phyloP scores from a whole-genome alignment of 305 asterid genomes.

The Fraxinus floribunda region DNA sequence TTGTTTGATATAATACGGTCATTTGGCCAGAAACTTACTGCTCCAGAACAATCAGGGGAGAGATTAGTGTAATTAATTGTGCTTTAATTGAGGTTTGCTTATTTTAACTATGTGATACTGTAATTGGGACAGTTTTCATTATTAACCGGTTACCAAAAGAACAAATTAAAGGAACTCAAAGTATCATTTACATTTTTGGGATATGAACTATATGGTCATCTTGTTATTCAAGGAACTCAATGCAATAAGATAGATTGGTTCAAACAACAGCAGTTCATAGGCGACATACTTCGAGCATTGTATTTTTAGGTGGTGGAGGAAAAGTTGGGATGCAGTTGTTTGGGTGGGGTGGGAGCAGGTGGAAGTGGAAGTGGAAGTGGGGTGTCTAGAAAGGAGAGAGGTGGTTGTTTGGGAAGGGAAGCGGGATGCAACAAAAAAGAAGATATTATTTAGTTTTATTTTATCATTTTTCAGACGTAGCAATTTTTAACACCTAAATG shows the following conservation, averaged over 20 bases:
- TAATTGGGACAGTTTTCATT: neutral
- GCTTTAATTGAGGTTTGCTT: conserved; percentile 11
- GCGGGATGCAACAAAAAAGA: neutral
- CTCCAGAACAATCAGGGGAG: conserved; percentile 1
- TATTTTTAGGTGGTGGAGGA: neutral
- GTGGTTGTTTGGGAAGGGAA: neutral
- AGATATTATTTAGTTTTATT: neutral
- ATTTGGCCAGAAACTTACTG: conserved; percentile 5
- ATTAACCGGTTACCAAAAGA: neutral
- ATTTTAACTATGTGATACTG: neutral
- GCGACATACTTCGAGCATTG: neutral
- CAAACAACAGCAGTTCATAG: neutral
- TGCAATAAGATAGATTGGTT: neutral
- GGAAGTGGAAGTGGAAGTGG: neutral
- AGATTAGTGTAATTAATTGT: conserved; percentile 15
- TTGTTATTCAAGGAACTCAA: neutral
- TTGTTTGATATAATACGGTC: conserved; percentile 31
- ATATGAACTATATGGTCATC: neutral
- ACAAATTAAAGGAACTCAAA: neutral
- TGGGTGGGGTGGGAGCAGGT: neutral
- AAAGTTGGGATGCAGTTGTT: neutral
- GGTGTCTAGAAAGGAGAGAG: neutral
- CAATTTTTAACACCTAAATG: neutral
- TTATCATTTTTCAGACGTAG: neutral
- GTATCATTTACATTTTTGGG: neutral